Evolutionary conservation across 148 eudicot genomes (phyloP).

Genomic region (Rhododendron ovatum): DNA sequence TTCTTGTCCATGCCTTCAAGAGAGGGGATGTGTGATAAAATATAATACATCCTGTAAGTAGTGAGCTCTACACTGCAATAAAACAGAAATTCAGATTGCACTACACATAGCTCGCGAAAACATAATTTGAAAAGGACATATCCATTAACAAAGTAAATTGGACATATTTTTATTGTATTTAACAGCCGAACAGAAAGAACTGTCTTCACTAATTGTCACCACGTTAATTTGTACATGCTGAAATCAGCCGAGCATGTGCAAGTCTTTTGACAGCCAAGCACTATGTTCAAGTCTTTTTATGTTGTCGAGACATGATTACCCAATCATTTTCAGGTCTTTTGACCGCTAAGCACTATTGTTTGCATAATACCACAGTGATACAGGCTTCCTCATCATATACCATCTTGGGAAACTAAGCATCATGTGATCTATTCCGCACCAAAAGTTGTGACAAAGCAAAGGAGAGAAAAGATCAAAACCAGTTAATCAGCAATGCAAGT

Average conservation of each 20-base stretch:
- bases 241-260: neutral
- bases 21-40: conserved; percentile 64
- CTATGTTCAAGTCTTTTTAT: neutral
- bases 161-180: neutral
- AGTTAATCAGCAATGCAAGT: neutral
- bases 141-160: neutral
- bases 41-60: conserved; percentile 46
- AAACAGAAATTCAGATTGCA: conserved; percentile 6
- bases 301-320: neutral
- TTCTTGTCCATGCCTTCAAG: conserved; percentile 36
- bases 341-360: neutral
- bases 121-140: neutral
- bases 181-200: neutral
- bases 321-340: neutral
- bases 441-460: neutral
- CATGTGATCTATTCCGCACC: neutral
- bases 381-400: neutral
- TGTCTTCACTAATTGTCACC: neutral
- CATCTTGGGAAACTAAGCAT: neutral
- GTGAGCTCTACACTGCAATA: conserved; percentile 56
- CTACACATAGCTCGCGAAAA: neutral
- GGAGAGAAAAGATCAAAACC: neutral
- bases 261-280: neutral
- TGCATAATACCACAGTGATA: neutral
- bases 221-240: neutral